phyloP scores from a whole-genome alignment of 2,329 filamentous ascomycete genomes.

The Pleurostoma richardsiae region DNA sequence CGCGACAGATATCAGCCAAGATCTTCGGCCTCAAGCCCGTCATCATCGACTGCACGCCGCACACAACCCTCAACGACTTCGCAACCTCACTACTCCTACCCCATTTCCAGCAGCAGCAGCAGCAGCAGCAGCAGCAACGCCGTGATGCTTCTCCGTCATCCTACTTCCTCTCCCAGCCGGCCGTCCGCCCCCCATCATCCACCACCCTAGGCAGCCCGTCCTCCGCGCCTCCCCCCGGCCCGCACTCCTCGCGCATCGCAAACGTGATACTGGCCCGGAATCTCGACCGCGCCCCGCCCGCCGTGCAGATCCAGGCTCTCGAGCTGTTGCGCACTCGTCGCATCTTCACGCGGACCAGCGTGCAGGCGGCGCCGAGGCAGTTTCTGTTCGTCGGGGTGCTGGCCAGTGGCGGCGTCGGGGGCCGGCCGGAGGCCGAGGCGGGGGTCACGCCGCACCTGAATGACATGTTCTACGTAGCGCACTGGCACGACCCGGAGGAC shows the following conservation, averaged over 20 bases:
- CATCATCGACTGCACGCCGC: slow-evolving; percentile 66
- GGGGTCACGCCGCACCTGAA: slow-evolving; percentile 59
- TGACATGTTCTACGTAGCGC: slow-evolving; percentile 82
- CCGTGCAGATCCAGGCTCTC: slow-evolving; percentile 75
- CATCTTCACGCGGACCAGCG: slow-evolving; percentile 69
- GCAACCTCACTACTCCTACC: slow-evolving; percentile 60
- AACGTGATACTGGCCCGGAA: slow-evolving; percentile 80
- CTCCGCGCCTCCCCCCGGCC: slow-evolving; percentile 2
- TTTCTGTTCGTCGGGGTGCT: slow-evolving; percentile 81
- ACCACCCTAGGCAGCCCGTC: slow-evolving; percentile 1
- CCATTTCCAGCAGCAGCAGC: slow-evolving; percentile 5
- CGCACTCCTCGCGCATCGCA: slow-evolving; percentile 49
- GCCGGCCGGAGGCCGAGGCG: slow-evolving; percentile 37
- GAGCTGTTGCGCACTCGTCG: slow-evolving; percentile 76
- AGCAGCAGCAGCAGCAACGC: background rate
- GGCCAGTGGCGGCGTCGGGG: slow-evolving; percentile 16
- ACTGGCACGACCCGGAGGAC: slow-evolving; percentile 70
- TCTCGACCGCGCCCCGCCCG: slow-evolving; percentile 66
- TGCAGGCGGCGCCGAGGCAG: slow-evolving; percentile 68
- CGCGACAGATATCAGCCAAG: slow-evolving; percentile 54
- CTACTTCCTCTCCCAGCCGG: slow-evolving; percentile 14
- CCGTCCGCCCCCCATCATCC: background rate
- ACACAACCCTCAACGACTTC: slow-evolving; percentile 79
- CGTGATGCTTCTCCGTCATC: slow-evolving; percentile 13
- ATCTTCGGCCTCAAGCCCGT: slow-evolving; percentile 69